Evolutionary conservation across 2,329 filamentous ascomycete genomes (phyloP).

Genomic region (Colletotrichum sojae): DNA sequence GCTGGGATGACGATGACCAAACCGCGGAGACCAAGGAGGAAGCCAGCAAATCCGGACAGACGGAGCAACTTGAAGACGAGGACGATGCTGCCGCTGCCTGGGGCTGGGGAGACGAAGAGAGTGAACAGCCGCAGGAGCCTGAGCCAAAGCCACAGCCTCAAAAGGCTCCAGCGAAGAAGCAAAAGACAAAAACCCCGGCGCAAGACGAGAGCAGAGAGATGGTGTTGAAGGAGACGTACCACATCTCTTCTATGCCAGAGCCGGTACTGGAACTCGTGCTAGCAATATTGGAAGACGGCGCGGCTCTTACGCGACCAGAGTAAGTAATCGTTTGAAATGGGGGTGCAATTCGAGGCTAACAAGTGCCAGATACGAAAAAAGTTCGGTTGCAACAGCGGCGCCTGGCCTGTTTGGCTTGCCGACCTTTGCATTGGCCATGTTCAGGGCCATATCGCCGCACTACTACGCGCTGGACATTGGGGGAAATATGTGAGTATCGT

Average conservation of each 20-base stretch:
- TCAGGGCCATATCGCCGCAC: slow-evolving; percentile 81
- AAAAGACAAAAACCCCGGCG: slow-evolving; percentile 42
- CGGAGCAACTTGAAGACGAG: slow-evolving; percentile 51
- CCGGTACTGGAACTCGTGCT: slow-evolving; percentile 79
- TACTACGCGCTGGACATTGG: slow-evolving; percentile 76
- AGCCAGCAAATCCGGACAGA: slow-evolving; percentile 40
- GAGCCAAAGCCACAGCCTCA: slow-evolving; percentile 44
- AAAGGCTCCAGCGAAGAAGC: slow-evolving; percentile 37
- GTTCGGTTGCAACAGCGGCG: slow-evolving; percentile 77
- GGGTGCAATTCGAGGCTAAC: slow-evolving; percentile 6
- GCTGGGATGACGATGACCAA: slow-evolving; percentile 82
- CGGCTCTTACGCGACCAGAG: slow-evolving; percentile 69
- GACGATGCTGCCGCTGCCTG: slow-evolving; percentile 77
- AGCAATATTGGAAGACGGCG: slow-evolving; percentile 72
- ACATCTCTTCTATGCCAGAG: slow-evolving; percentile 88
- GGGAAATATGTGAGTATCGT: slow-evolving; percentile 72
- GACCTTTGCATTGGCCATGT: slow-evolving; percentile 82
- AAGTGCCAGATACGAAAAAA: slow-evolving; percentile 56
- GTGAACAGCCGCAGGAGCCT: slow-evolving; percentile 48
- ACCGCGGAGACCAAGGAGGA: slow-evolving; percentile 50
- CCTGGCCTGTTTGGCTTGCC: slow-evolving; percentile 80
- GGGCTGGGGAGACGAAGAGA: slow-evolving; percentile 86
- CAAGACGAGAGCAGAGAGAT: slow-evolving; percentile 71
- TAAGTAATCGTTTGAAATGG: slow-evolving; percentile 47
- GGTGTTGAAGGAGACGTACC: slow-evolving; percentile 87